Conservation (phyloP, 2,329 filamentous ascomycete genomes). For the Venturiaceae sp. region DNA sequence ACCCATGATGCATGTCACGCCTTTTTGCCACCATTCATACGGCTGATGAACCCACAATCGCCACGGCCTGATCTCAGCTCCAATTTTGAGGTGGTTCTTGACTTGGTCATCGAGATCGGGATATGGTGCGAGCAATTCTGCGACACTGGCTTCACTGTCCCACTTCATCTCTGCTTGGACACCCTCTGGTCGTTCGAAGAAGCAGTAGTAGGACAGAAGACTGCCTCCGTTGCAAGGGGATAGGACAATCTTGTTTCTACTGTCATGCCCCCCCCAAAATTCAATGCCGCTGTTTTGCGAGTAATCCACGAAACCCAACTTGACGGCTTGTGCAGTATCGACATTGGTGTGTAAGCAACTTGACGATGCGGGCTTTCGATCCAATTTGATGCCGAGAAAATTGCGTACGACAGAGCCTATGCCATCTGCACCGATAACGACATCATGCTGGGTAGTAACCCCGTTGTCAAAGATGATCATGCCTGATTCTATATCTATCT, state of each 20-base stretch:
- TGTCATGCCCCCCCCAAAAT: not conserved
- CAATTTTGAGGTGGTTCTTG: not conserved
- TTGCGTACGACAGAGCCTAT: slow-evolving; percentile 38
- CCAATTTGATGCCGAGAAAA: slow-evolving; percentile 2
- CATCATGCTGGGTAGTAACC: slow-evolving; percentile 33
- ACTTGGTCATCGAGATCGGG: slow-evolving; percentile 1
- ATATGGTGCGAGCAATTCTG: not conserved
- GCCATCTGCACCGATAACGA: slow-evolving; percentile 48
- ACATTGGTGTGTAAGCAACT: not conserved
- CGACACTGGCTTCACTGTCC: not conserved
- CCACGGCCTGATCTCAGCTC: not conserved
- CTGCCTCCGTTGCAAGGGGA: slow-evolving; percentile 2
- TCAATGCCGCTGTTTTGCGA: slow-evolving; percentile 1
- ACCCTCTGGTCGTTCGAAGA: not conserved
- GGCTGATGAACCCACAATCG: slow-evolving; percentile 1
- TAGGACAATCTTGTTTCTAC: not conserved
- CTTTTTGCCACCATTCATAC: not conserved
- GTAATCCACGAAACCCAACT: not conserved
- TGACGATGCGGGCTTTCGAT: not conserved
- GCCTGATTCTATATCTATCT: slow-evolving; percentile 40
- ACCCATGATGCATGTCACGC: not conserved
- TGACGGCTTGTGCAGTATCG: not conserved
- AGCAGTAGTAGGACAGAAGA: slow-evolving; percentile 1
- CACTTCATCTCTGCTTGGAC: slow-evolving; percentile 1
- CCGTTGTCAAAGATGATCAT: slow-evolving; percentile 38